These are phyloP conservation scores for Leccinum ochraceum DNA, from an alignment of 768 basidiomycete genomes.

Conservation along the genomic window DNA sequence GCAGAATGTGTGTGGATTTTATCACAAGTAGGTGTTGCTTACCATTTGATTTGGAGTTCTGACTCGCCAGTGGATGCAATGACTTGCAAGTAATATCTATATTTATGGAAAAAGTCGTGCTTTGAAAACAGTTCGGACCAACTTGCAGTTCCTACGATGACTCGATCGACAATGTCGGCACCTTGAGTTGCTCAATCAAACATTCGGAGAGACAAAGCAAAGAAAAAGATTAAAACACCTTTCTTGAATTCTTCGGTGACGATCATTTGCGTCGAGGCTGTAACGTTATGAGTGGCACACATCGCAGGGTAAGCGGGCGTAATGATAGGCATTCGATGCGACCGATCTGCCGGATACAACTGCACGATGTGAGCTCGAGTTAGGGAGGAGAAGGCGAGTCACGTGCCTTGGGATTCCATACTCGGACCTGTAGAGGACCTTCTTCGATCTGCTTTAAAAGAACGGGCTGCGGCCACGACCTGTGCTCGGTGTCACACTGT, in stretches of 20 bases:
- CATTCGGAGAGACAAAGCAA: neutral
- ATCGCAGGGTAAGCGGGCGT: slow-evolving; percentile 99
- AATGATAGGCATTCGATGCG: slow-evolving; percentile 99
- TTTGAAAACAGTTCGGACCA: slow-evolving; percentile 96
- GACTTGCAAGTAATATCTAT: slow-evolving; percentile 94
- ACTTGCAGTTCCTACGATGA: slow-evolving; percentile 76
- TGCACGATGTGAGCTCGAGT: slow-evolving; percentile 31
- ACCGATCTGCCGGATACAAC: slow-evolving; percentile 88
- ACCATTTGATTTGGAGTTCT: slow-evolving; percentile 95
- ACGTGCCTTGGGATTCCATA: slow-evolving; percentile 95
- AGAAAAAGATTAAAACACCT: slow-evolving; percentile 45
- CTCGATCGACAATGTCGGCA: slow-evolving; percentile 90
- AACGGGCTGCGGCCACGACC: slow-evolving; percentile 99
- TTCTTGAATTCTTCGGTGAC: slow-evolving; percentile 95
- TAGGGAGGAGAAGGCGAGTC: neutral
- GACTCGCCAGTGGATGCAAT: slow-evolving; percentile 84
- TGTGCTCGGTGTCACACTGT: slow-evolving; percentile 34
- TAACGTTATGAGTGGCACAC: slow-evolving; percentile 99
- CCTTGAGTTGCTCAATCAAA: slow-evolving; percentile 48
- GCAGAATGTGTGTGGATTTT: slow-evolving; percentile 13
- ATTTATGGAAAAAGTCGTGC: slow-evolving; percentile 97
- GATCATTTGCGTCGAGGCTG: slow-evolving; percentile 91
- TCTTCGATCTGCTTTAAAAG: slow-evolving; percentile 95
- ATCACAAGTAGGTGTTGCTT: slow-evolving; percentile 22
- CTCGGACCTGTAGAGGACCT: slow-evolving; percentile 87